These are phyloP conservation scores for Talaromyces stipitatus DNA, from an alignment of 495 filamentous ascomycete species.

Conservation along the genomic window DNA sequence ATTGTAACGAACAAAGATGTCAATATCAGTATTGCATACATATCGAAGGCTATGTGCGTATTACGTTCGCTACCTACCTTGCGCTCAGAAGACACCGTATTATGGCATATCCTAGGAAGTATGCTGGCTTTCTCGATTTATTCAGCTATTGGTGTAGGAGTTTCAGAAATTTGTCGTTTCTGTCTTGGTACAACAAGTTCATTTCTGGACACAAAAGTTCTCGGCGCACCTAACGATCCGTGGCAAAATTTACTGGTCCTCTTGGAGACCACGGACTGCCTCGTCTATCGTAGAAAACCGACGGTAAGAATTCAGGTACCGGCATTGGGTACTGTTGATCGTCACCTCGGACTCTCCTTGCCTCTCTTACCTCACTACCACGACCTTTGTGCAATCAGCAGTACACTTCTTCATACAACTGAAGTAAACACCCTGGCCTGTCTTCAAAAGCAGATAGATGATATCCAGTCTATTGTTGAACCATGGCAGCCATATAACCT, in stretches of 20 bases:
- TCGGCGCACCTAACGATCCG: not conserved
- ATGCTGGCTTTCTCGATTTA: not conserved
- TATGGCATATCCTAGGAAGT: not conserved
- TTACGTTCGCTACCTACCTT: not conserved
- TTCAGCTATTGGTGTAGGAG: not conserved
- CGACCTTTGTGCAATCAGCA: constrained; percentile 24
- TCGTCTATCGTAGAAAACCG: not conserved
- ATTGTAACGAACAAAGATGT: not conserved
- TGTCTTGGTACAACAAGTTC: not conserved
- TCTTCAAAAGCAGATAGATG: constrained; percentile 14
- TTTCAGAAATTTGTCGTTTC: not conserved
- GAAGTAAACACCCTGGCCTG: not conserved
- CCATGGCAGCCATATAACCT: constrained; percentile 16
- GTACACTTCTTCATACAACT: constrained; percentile 9
- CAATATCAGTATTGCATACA: not conserved
- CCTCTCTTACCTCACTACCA: constrained; percentile 23
- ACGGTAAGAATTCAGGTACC: not conserved
- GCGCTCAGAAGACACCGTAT: not conserved
- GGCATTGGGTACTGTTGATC: constrained; percentile 15
- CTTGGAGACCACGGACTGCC: constrained; percentile 1
- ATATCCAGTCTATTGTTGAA: constrained; percentile 15
- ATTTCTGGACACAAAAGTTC: not conserved
- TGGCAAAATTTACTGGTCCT: not conserved
- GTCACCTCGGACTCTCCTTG: constrained; percentile 22
- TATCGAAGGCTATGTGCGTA: not conserved